Base-by-base conservation (phyloP, 2,329 filamentous ascomycete genomes). In the Colletotrichum melonis region DNA sequence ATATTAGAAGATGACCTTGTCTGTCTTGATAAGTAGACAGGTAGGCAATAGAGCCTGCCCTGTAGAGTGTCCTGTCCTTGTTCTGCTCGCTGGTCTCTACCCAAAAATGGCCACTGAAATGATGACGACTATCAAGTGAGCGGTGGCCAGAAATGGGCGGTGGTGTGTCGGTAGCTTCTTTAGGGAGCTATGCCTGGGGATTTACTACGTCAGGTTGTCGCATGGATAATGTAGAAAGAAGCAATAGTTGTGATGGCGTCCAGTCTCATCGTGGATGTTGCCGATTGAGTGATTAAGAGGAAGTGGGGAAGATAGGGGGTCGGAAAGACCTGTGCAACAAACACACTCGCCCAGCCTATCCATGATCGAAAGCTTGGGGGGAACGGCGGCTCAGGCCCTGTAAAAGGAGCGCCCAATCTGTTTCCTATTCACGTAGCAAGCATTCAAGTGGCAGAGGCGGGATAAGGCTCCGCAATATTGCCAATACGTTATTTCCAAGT, bases 181-280 rank as follows among this genome's bases (percentile, higher is more conserved):
- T 42, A 42, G 62, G 65, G 62, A 58, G 49, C 49, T 62, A 57
- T 56, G 66, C 24, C 26, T 65, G 71, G 55, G 28, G 38, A 66
- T 60, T 63, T 66, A 52, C 24, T 62, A 42, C 46, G 62, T 38
- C 59, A 69, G 55, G 52, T 66, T 64, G 42, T 69, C 35, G 28
- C 67, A 70, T 68, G 71, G 71, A 62, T 69, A 70, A 71, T 71
- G 71, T 74, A 67, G 52, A 65, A 73, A 69, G 59, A 70, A 71
- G 60, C 72, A 67, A 63, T 46, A 22, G 52, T 69, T 62, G 54
- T 49, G 46, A 14, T n/a, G 58, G 58, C 67, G 63, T 74, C 38
- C 22, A 66, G 22, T 74, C 46, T 54, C 58, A 28, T 42, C 26
- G 71, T 55, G 66, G 66, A 75, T 74, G 64, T 71, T n/a, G 71